Evolutionary conservation across 163 green algal genomes (phyloP), one percentile per base, ranked within the genome.

Genomic region (Scenedesmus sp.): DNA sequence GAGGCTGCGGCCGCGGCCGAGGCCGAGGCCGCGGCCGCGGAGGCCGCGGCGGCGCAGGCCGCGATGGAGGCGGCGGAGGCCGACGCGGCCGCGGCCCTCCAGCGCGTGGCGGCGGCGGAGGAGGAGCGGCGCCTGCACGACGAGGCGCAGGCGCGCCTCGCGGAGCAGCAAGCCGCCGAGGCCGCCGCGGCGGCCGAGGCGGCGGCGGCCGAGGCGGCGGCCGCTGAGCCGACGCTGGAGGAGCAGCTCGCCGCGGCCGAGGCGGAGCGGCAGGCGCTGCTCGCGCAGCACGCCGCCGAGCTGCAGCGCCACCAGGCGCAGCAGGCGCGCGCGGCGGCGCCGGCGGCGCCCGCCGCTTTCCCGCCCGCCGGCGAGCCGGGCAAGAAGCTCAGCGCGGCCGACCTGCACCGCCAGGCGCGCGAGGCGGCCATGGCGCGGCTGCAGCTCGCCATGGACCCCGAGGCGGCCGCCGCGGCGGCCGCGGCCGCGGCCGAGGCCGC

Each of bases 271-370:
- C 60, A 67, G 9, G 18, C 24, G 9, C 17, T 28, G 22, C 26
- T 44, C 7, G 33, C 39, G 33, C 60, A 67, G 29, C 9, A 48
- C 13, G 29, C 20, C 14, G 24, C 28, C 7, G 29, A 67, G 53
- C 60, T 51, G 60, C 34, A 51, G 60, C 60, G 36, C 13, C 60
- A 70, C 29, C 63, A 34, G 44, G 20, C 56, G 42, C 63, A 73
- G 63, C 42, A 28, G 15, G 63, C n/a, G n/a, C n/a, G n/a, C n/a
- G n/a, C n/a, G n/a, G n/a, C n/a, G n/a, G n/a, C n/a, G n/a, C n/a
- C n/a, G n/a, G n/a, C n/a, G n/a, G n/a, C n/a, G n/a, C n/a, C n/a
- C n/a, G n/a, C n/a, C n/a, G n/a, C n/a, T n/a, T n/a, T n/a, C n/a
- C n/a, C n/a, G n/a, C n/a, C n/a, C n/a, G n/a, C n/a, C n/a, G n/a